Conservation (phyloP, 2,329 filamentous ascomycete species). For the Anthostomella pinea region DNA sequence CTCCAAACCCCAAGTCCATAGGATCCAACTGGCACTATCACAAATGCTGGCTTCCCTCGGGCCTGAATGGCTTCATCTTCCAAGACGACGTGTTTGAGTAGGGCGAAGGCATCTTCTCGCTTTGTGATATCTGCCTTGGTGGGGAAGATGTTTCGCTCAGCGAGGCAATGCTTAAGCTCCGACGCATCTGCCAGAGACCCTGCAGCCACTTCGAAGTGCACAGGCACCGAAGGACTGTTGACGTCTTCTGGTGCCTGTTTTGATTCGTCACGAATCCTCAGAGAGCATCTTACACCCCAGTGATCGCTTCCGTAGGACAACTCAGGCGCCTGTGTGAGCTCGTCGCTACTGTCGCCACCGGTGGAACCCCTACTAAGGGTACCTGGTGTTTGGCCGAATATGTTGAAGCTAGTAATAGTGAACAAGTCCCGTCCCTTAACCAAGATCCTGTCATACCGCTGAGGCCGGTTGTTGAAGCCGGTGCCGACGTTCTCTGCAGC, state of each 20-base stretch:
- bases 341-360: conserved; percentile 1
- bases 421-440: conserved; percentile 42
- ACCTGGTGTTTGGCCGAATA: conserved; percentile 49
- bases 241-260: conserved; percentile 16
- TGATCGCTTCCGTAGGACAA: conserved; percentile 50
- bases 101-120: conserved; percentile 42
- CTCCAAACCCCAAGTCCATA: conserved; percentile 64
- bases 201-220: conserved; percentile 33
- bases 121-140: conserved; percentile 39
- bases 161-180: conserved; percentile 38
- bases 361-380: conserved; percentile 8
- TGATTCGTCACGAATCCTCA: conserved; percentile 27
- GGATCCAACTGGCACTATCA: conserved; percentile 63
- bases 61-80: conserved; percentile 26
- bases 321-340: conserved; percentile 6
- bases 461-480: conserved; percentile 53
- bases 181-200: conserved; percentile 30
- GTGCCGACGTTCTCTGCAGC: conserved; percentile 49
- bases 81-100: conserved; percentile 43
- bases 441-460: conserved; percentile 64
- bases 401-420: conserved; percentile 48
- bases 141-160: conserved; percentile 43
- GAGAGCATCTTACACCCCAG: conserved; percentile 51
- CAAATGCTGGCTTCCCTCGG: conserved; percentile 37
- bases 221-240: conserved; percentile 28